Evolutionary conservation across 2,329 filamentous ascomycete species (phyloP).

Genomic region (Cordyceps militaris): DNA sequence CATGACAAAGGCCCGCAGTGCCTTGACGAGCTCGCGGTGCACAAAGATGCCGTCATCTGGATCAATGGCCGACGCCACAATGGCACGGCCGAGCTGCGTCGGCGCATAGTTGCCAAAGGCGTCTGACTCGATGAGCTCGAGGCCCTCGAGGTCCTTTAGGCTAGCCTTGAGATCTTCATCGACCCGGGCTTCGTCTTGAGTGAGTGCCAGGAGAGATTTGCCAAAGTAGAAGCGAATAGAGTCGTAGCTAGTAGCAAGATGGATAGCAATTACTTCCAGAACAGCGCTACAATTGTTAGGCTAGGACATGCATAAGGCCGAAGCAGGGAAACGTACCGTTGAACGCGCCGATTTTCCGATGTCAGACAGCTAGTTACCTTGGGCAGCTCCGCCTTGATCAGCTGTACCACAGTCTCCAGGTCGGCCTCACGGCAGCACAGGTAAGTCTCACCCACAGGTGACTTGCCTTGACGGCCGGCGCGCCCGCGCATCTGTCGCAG

Average conservation of each 20-base stretch:
- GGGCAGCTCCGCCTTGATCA: conserved; percentile 67
- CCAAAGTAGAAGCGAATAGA: conserved; percentile 61
- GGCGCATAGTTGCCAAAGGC: conserved; percentile 47
- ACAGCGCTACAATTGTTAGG: conserved; percentile 48
- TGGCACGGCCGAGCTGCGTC: conserved; percentile 61
- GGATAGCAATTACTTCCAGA: conserved; percentile 62
- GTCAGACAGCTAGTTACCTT: conserved; percentile 61
- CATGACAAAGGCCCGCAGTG: conserved; percentile 68
- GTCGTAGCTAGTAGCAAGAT: conserved; percentile 57
- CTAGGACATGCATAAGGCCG: background rate
- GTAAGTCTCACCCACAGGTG: conserved; percentile 70
- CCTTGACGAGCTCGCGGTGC: conserved; percentile 58
- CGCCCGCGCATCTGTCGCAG: conserved; percentile 74
- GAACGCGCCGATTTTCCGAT: conserved; percentile 60
- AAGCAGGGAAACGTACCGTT: conserved; percentile 39
- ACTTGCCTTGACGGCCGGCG: conserved; percentile 71
- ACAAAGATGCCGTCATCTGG: conserved; percentile 71
- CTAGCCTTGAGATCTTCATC: conserved; percentile 50
- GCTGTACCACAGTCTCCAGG: conserved; percentile 59
- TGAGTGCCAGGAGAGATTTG: conserved; percentile 59
- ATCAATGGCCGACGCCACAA: conserved; percentile 65
- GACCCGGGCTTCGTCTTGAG: conserved; percentile 43
- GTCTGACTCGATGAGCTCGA: conserved; percentile 48
- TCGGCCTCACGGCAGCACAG: conserved; percentile 64
- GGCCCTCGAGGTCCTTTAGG: conserved; percentile 48